Base-by-base conservation (phyloP, 257 asterid species). In the Hygrophila difformis region DNA sequence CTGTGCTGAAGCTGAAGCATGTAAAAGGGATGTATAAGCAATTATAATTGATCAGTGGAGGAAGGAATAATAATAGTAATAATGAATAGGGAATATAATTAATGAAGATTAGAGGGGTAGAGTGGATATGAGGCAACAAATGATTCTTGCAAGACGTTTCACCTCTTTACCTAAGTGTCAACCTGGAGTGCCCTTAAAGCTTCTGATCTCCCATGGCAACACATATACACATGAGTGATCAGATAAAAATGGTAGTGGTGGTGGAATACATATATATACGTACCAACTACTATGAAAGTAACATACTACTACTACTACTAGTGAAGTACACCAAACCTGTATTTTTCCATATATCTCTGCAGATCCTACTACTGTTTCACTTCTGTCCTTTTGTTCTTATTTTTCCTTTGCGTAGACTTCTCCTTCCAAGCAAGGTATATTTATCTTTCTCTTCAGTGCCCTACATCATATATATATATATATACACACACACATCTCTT, bases 151-250 rank as follows among this genome's bases (percentile, higher is more conserved):
- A 5, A 35, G 82, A 84, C 93, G 64, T 81, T 71, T 81, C 87
- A 85, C 75, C 95, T 67, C 95, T 67, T 64, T 67, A 57, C 64
- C 66, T 58, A 50, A 43, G 51, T 66, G 81, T 83, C 82, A 62
- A 66, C 57, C 69, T 80, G 42, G 84, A 81, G 95, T 84, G 67
- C 54, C 51, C 59, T 40, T 69, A 73, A 84, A 84, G 95, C 64
- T 70, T 77, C 57, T 48, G 3, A 5, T 10, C 12, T 46, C 22
- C 23, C 7, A 43, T 12, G 24, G 23, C 20, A 9, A 7, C 28
- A 33, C 35, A 6, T 14, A 36, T 3, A 44, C n/a, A n/a, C n/a
- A n/a, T n/a, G n/a, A n/a, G n/a, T n/a, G n/a, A 26, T 26, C 7
- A 26, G 8, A 26, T 26, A 26, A 26, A 26, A 26, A 26, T 26